Percentiles rank a stretch among this genome's conserved stretches.
Evolutionary conservation across 441 rosid genomes (phyloP).

Genomic region (Brassica hybrid): DNA sequence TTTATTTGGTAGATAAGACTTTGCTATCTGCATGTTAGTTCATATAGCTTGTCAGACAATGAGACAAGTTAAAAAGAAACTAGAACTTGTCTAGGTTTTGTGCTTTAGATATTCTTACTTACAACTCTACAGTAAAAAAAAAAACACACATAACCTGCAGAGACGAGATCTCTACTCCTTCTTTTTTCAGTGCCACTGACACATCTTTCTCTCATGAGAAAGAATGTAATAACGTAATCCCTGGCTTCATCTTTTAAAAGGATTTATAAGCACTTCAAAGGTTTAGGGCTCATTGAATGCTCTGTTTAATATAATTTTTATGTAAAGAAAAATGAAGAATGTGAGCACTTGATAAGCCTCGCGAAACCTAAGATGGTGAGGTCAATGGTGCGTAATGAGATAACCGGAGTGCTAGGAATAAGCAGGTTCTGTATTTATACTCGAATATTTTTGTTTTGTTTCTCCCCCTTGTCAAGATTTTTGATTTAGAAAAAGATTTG

Average conservation of each 20-base stretch:
- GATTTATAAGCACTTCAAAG: background rate
- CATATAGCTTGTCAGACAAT: background rate
- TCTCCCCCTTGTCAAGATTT: background rate
- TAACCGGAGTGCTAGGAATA: background rate
- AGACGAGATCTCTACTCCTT: no score
- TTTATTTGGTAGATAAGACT: background rate
- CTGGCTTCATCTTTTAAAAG: background rate
- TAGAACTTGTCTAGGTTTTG: background rate
- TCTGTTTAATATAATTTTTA: background rate
- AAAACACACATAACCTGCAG: background rate
- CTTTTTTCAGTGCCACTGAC: no score
- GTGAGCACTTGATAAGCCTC: constrained; percentile 7
- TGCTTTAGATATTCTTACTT: background rate
- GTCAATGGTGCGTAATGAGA: background rate
- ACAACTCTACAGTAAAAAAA: background rate
- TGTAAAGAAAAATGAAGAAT: constrained; percentile 7
- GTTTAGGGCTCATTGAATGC: constrained; percentile 1
- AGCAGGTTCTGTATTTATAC: constrained; percentile 1
- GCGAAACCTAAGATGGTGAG: background rate
- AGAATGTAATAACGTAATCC: background rate
- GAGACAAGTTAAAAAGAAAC: background rate
- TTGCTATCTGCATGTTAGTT: background rate
- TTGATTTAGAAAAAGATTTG: background rate
- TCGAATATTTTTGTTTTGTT: background rate
- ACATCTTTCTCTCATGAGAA: background rate